Conservation (phyloP, 345 rosid genomes). For the Streptanthus diversifolius region DNA sequence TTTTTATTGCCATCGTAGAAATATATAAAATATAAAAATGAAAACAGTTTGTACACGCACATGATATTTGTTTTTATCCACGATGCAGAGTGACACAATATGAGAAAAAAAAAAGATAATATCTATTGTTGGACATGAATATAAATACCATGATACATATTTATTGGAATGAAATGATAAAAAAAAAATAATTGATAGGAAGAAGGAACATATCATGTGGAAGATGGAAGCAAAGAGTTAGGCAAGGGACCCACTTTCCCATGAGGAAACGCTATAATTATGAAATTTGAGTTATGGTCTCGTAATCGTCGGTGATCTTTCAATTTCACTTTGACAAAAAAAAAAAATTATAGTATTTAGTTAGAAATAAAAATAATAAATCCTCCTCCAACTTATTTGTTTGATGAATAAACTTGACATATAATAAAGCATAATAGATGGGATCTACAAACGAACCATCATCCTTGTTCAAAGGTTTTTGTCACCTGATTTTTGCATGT, state of each 20-base stretch:
- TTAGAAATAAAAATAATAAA: background rate
- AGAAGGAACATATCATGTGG: constrained; percentile 39
- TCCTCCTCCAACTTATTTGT: background rate
- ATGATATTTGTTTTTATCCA: constrained; percentile 15
- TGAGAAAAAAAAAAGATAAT: background rate
- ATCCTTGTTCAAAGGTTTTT: constrained; percentile 1
- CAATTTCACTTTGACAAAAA: constrained; percentile 27
- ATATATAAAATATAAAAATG: background rate
- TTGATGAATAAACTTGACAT: background rate
- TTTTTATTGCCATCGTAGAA: background rate
- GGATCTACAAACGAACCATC: constrained; percentile 27
- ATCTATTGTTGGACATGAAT: background rate
- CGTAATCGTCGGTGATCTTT: constrained; percentile 50
- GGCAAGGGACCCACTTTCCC: constrained; percentile 39
- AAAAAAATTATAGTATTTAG: background rate
- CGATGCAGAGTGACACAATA: background rate
- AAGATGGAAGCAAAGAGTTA: constrained; percentile 36
- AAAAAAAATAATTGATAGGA: constrained; percentile 22
- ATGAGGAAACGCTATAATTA: constrained; percentile 28
- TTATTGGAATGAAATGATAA: background rate
- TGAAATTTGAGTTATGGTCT: constrained; percentile 27
- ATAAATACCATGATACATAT: background rate
- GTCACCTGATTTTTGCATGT: constrained; percentile 28
- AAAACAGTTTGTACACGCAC: background rate
- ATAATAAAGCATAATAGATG: background rate